Evolutionary conservation across 2,329 filamentous ascomycete species (phyloP).

Genomic region (Penicillium sp.): DNA sequence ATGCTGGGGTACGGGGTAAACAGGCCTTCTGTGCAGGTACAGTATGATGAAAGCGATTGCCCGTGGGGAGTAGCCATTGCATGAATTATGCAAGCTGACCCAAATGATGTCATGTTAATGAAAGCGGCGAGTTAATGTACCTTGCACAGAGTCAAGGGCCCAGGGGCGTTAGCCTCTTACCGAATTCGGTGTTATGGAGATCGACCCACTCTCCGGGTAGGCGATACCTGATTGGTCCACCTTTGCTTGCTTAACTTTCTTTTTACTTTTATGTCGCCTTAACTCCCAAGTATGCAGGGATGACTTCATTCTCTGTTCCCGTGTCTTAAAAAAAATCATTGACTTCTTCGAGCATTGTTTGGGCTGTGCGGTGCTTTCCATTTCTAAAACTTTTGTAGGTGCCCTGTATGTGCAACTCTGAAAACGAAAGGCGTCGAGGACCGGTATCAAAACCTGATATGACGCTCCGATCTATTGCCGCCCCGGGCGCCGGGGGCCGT

Average conservation of each 20-base stretch:
- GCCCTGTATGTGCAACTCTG: background rate
- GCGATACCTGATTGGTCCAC: background rate
- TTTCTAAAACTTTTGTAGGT: too few species aligned
- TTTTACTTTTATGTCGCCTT: background rate
- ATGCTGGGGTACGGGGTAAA: background rate
- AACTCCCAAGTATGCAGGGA: background rate
- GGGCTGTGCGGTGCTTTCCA: too few species aligned
- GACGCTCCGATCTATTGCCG: background rate
- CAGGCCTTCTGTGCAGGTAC: background rate
- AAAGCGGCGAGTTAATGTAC: too few species aligned
- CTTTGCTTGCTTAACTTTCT: background rate
- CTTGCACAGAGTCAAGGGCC: too few species aligned
- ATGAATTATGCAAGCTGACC: too few species aligned
- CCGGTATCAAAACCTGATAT: background rate
- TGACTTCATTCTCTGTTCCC: conserved; percentile 1
- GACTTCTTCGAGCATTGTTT: background rate
- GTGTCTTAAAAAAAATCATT: background rate
- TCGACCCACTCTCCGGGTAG: background rate
- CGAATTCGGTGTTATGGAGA: too few species aligned
- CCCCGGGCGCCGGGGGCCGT: background rate
- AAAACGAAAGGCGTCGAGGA: background rate
- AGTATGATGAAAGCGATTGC: background rate
- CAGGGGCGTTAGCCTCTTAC: too few species aligned
- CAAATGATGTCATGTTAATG: too few species aligned
- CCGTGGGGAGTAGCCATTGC: too few species aligned